phyloP scores from a whole-genome alignment of 2,329 filamentous ascomycete species.

The Aspergillus chevalieri region DNA sequence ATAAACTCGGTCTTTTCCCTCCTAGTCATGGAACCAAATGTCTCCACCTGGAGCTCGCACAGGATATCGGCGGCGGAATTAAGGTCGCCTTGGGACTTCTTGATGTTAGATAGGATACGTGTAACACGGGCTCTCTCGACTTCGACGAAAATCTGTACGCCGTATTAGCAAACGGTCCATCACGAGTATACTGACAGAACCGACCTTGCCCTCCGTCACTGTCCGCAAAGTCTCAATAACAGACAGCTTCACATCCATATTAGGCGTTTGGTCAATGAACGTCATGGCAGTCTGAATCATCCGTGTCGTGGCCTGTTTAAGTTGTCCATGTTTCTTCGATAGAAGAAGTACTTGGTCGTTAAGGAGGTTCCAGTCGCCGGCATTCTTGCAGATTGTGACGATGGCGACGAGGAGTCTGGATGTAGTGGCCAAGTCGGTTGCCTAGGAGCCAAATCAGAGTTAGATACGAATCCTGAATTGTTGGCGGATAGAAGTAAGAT shows the following conservation, averaged over 20 bases:
- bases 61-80: constrained; percentile 86
- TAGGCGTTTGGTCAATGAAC: constrained; percentile 81
- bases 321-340: constrained; percentile 99
- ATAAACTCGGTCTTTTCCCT: constrained; percentile 99
- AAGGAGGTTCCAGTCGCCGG: constrained; percentile 85
- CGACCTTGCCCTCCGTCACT: constrained; percentile 90
- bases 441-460: constrained; percentile 45
- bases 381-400: constrained; percentile 89
- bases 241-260: constrained; percentile 78
- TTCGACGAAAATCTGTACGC: constrained; percentile 82
- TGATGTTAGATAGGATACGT: constrained; percentile 92
- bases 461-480: not conserved
- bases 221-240: constrained; percentile 93
- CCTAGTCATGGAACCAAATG: constrained; percentile 94
- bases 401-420: constrained; percentile 81
- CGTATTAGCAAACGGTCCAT: constrained; percentile 6
- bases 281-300: constrained; percentile 97
- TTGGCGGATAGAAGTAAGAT: constrained; percentile 5
- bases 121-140: constrained; percentile 95
- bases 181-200: constrained; percentile 11
- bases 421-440: constrained; percentile 91
- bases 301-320: constrained; percentile 97
- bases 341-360: constrained; percentile 94
- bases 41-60: constrained; percentile 97
- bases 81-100: constrained; percentile 89